Conservation (phyloP, 441 rosid genomes). For the Syzygium syzygioides region DNA sequence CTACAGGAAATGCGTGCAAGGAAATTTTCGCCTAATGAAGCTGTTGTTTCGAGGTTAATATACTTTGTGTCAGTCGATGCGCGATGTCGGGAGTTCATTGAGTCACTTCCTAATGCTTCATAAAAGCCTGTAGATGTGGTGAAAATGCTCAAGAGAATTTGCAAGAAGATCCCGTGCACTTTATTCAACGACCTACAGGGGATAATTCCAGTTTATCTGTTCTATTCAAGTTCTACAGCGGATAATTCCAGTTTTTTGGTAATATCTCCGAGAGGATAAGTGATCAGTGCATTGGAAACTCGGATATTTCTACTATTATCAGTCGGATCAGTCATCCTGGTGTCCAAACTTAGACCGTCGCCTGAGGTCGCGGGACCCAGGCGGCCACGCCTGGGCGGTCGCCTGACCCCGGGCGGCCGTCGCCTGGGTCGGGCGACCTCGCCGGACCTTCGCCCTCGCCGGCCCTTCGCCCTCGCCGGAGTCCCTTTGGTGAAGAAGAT, state of each 20-base stretch:
- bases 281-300: neutral
- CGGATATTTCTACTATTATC: neutral
- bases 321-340: neutral
- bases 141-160: neutral
- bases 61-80: neutral
- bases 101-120: neutral
- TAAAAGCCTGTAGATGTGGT: neutral
- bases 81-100: neutral
- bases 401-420: too few relatives aligned
- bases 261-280: neutral
- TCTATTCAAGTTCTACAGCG: neutral
- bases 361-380: too few relatives aligned
- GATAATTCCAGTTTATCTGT: neutral
- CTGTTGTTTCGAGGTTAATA: neutral
- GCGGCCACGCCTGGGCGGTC: too few relatives aligned
- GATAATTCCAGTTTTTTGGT: neutral
- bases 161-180: neutral
- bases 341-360: neutral
- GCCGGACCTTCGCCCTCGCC: too few relatives aligned
- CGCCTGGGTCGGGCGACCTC: too few relatives aligned
- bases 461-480: too few relatives aligned
- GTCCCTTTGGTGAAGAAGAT: too few relatives aligned
- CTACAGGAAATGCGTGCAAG: neutral
- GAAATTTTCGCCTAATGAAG: neutral
- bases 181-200: neutral